Conservation (phyloP, 2,329 filamentous ascomycete genomes). For the Chrysoporthe puriensis region DNA sequence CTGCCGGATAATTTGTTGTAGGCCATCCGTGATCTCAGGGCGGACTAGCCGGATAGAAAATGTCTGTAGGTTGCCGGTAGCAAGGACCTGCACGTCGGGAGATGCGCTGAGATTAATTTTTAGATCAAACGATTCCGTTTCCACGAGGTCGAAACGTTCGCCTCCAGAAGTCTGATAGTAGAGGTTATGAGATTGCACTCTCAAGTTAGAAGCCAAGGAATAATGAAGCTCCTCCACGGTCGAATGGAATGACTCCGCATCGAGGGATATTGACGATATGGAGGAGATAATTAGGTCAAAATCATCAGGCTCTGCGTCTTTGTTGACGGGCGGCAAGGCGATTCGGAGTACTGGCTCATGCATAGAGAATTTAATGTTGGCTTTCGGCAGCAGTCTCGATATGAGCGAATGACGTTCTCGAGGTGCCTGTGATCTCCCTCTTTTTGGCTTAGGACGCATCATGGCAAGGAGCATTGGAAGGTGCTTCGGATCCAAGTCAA, state of each 20-base stretch:
- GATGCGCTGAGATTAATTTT: slow-evolving; percentile 84
- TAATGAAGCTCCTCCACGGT: slow-evolving; percentile 84
- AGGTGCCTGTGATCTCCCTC: slow-evolving; percentile 44
- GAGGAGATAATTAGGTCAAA: slow-evolving; percentile 96
- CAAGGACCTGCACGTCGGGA: slow-evolving; percentile 81
- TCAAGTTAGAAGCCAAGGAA: slow-evolving; percentile 77
- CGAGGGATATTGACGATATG: slow-evolving; percentile 89
- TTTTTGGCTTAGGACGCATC: slow-evolving; percentile 59
- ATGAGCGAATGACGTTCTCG: slow-evolving; percentile 69
- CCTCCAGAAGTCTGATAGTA: slow-evolving; percentile 92
- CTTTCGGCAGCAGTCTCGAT: slow-evolving; percentile 89
- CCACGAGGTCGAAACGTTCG: slow-evolving; percentile 81
- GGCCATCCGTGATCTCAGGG: slow-evolving; percentile 87
- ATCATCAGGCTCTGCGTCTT: slow-evolving; percentile 69
- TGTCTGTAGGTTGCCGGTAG: slow-evolving; percentile 79
- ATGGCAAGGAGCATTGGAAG: slow-evolving; percentile 82
- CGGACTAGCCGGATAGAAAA: slow-evolving; percentile 89
- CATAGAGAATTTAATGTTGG: slow-evolving; percentile 92
- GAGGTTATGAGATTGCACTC: slow-evolving; percentile 82
- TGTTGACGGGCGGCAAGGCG: slow-evolving; percentile 77
- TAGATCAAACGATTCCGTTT: slow-evolving; percentile 85
- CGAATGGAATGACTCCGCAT: slow-evolving; percentile 95
- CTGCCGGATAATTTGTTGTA: slow-evolving; percentile 89
- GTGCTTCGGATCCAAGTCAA: slow-evolving; percentile 91
- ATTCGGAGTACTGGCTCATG: slow-evolving; percentile 95